A percentile compares a stretch with the other conserved stretches of the same genome.
Conservation (phyloP, 176 grass and related monocot genomes). For the Zea luxurians region DNA sequence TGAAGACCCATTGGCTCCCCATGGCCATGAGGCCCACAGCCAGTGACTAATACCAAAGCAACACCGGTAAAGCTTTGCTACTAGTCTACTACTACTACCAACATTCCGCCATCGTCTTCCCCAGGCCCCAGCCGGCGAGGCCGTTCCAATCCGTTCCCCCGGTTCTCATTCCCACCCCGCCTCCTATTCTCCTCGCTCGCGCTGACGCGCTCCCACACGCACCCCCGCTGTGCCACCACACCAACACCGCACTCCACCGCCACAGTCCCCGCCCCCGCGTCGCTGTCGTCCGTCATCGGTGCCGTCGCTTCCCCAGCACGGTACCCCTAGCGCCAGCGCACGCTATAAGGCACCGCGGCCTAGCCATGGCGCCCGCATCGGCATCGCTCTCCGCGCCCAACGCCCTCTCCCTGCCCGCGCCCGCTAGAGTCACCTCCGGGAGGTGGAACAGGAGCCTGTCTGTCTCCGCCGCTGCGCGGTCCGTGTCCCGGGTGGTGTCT, state of each 20-base stretch:
- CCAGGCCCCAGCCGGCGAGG: slow-evolving; percentile 23
- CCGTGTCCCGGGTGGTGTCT: neutral
- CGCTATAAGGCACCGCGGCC: slow-evolving; percentile 16
- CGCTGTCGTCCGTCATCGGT: slow-evolving; percentile 20
- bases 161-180: neutral
- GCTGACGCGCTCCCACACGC: no score
- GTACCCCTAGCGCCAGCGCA: neutral
- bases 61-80: neutral
- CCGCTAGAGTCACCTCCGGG: neutral
- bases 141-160: slow-evolving; percentile 31
- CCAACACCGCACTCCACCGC: slow-evolving; percentile 49
- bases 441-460: slow-evolving; percentile 12
- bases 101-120: slow-evolving; percentile 30
- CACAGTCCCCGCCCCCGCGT: neutral
- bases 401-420: slow-evolving; percentile 15
- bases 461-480: neutral
- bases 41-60: neutral
- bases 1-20: neutral
- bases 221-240: neutral
- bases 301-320: slow-evolving; percentile 27
- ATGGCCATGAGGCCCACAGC: neutral
- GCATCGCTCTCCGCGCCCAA: slow-evolving; percentile 29
- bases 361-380: slow-evolving; percentile 46
- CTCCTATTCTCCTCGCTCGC: neutral
- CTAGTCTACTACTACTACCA: neutral